These are phyloP conservation scores for Fusarium begoniae DNA, from an alignment of 2,329 filamentous ascomycete species.

Conservation along the genomic window DNA sequence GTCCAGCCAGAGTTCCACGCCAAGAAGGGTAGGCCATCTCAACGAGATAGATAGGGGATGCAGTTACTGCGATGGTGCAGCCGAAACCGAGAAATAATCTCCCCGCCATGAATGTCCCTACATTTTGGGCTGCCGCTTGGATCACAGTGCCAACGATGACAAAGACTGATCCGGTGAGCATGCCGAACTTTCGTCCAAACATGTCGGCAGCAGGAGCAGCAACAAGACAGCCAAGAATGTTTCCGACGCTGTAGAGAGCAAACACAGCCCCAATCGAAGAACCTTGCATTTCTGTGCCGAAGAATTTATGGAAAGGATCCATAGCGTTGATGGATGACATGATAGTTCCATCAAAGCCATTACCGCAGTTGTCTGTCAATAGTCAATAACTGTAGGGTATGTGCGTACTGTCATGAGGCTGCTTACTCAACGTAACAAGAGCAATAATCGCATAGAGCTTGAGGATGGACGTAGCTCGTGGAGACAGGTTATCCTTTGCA, in stretches of 20 bases:
- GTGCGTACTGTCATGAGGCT: accelerated
- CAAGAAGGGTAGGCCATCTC: conserved; percentile 2
- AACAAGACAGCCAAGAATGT: not conserved
- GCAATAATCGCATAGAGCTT: not conserved
- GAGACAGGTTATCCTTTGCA: not conserved
- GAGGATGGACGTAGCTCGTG: not conserved
- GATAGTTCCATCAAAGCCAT: not conserved
- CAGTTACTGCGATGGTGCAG: not conserved
- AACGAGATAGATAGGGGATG: not conserved
- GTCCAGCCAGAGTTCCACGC: not conserved
- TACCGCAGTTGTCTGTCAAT: not conserved
- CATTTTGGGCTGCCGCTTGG: not conserved
- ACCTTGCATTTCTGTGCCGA: not conserved
- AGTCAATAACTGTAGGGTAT: not conserved
- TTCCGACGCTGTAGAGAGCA: not conserved
- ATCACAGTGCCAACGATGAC: not conserved
- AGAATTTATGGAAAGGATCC: not conserved
- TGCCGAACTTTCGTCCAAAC: not conserved
- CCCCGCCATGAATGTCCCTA: not conserved
- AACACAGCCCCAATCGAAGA: not conserved
- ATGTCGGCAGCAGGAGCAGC: not conserved
- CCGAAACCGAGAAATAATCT: not conserved
- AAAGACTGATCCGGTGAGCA: not conserved
- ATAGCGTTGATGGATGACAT: not conserved
- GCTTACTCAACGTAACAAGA: not conserved